Evolutionary conservation across 352 stramenopile genomes (phyloP), one percentile per base, ranked within the genome.

Genomic region (Phytophthora aleatoria): DNA sequence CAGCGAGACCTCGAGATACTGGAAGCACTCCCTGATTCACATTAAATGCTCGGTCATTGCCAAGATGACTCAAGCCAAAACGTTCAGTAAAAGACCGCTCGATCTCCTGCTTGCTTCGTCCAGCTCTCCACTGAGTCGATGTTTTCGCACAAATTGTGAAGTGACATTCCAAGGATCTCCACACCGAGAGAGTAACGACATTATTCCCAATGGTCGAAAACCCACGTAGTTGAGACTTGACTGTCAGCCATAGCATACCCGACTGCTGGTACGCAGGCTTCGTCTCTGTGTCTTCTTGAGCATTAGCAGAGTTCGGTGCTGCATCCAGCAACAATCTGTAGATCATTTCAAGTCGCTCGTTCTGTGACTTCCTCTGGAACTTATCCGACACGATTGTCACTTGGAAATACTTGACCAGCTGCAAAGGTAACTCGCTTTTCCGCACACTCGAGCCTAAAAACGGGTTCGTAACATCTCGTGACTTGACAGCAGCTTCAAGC

Each of bases 1-100:
- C 61, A 16, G 62, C 60, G 3, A 85, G 60, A 6, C 71, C 74
- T 8, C 74, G 57, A 1, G 75, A 81, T 27, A 70, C 62, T 16
- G 76, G 76, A 24, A 81, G 59, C 10, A 78, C 42, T 10, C 57
- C 47, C 8, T 57, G 41, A 50, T 85, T 72, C 38, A 91, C 61
- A 10, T 61, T 67, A 36, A 84, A 52, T 5, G 70, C 64, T 28
- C 82, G 77, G 38, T 89, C 70, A 52, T 85, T 85, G 10, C 70
- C 60, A 20, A 88, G 54, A 33, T 89, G 82, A 28, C 77, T 88
- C 24, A 69, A 33, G 1, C 77, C 82, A 39, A 85, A 87, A 2
- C 83, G 76, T 45, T 90, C 74, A 1, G 80, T 90, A 53, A 83
- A 73, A 0, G 65, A 64, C 7, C 61, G n/a, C 28, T 74, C 64